A percentile compares a stretch with the other conserved stretches of the same genome.
phyloP scores from a whole-genome alignment of 768 basidiomycete genomes.

The Boletus subparvulus region DNA sequence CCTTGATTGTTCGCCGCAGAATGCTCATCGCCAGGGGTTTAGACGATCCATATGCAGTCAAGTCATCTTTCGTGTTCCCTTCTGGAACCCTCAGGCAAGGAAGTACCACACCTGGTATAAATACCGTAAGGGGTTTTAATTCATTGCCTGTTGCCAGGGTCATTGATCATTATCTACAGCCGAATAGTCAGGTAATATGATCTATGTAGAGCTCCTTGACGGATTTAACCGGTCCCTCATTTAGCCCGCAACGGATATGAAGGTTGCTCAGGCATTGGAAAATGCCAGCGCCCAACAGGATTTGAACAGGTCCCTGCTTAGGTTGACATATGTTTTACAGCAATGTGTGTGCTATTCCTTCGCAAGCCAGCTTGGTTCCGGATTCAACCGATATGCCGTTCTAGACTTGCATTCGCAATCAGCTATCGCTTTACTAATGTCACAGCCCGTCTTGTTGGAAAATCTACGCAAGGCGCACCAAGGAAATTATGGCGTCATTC shows the following conservation, averaged over 20 bases:
- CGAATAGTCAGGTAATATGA: slow-evolving; percentile 30
- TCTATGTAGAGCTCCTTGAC: neutral
- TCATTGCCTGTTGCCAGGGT: neutral
- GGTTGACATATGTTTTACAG: slow-evolving; percentile 81
- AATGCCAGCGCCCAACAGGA: slow-evolving; percentile 81
- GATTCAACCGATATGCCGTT: neutral
- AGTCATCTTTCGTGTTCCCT: slow-evolving; percentile 21
- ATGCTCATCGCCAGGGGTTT: slow-evolving; percentile 62
- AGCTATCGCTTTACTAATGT: slow-evolving; percentile 81
- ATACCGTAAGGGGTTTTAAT: slow-evolving; percentile 42
- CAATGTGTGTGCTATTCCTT: slow-evolving; percentile 48
- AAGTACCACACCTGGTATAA: slow-evolving; percentile 39
- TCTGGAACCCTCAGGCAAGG: slow-evolving; percentile 15
- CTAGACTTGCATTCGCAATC: slow-evolving; percentile 73
- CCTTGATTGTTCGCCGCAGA: slow-evolving; percentile 79
- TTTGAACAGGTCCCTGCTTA: slow-evolving; percentile 66
- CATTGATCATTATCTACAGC: slow-evolving; percentile 15
- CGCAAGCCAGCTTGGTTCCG: neutral
- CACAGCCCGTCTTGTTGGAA: slow-evolving; percentile 77
- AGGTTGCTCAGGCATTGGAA: slow-evolving; percentile 64
- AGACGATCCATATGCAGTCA: slow-evolving; percentile 73
- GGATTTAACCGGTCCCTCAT: slow-evolving; percentile 8
- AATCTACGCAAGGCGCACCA: slow-evolving; percentile 86
- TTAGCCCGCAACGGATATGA: slow-evolving; percentile 50
- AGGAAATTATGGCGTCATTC: slow-evolving; percentile 89